Evolutionary conservation across 768 basidiomycete species (phyloP).

Genomic region (Termitomyces eurrhizus): DNA sequence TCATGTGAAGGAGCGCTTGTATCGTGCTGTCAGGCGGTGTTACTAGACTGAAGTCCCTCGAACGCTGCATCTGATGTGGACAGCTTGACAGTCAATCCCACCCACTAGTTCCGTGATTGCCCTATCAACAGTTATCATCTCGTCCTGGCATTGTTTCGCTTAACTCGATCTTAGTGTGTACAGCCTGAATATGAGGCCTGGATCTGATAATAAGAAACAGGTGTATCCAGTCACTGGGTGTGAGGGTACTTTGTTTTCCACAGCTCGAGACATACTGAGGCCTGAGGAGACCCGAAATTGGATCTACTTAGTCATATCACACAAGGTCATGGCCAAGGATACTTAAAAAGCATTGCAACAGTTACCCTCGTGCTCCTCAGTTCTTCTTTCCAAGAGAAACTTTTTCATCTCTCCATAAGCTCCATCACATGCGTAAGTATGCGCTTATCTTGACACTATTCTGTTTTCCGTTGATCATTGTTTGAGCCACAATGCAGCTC

Average conservation of each 20-base stretch:
- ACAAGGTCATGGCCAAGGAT: conserved; percentile 20
- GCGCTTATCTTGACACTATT: conserved; percentile 12
- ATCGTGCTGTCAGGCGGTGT: background rate
- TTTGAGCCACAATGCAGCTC: conserved; percentile 13
- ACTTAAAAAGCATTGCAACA: background rate
- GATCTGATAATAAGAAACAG: background rate
- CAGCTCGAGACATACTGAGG: background rate
- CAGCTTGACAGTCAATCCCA: background rate
- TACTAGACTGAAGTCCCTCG: background rate
- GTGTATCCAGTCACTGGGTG: background rate
- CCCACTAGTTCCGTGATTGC: background rate
- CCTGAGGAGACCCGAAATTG: background rate
- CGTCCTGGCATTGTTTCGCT: background rate
- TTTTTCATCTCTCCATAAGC: conserved; percentile 17
- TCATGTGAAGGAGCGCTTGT: background rate
- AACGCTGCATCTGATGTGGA: background rate
- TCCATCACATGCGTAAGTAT: conserved; percentile 17
- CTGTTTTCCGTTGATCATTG: conserved; percentile 18
- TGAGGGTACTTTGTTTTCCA: background rate
- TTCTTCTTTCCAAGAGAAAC: conserved; percentile 13
- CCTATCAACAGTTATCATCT: background rate
- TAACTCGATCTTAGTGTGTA: background rate
- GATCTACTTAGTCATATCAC: conserved; percentile 13
- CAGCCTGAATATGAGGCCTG: background rate
- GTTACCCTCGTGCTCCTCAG: conserved; percentile 14